Base-by-base conservation (phyloP, 345 rosid species). In the Lenwebbia sp. region DNA sequence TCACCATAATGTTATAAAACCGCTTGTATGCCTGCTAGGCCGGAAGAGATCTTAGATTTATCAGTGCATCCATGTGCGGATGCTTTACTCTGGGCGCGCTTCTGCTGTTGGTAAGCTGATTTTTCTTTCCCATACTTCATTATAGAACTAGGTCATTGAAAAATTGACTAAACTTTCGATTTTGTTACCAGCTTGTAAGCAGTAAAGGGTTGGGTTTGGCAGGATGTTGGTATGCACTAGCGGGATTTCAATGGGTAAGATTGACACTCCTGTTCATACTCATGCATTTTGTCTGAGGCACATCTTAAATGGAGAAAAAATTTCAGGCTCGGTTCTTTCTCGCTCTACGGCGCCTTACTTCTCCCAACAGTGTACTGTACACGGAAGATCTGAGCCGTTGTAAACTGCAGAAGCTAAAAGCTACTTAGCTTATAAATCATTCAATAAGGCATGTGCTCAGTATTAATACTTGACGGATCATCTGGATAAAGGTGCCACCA, bases 171-270 rank as follows among this genome's bases (percentile, higher is more conserved):
- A 54, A 54, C 44, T 52, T 13, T 54, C 44, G 60, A 85, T 51
- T 9, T 86, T 57, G 30, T 40, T 86, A 44, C 47, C 92, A 94
- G 98, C 82, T 94, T 82, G 90, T 90, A 86, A 91, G 90, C 87
- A 90, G 89, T 47, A 90, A 87, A 89, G 96, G 96, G 76, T 93
- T 88, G 49, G 96, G 98, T 54, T 89, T 95, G 90, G 86, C 90
- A 55, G 96, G 95, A 87, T 94, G 94, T 90, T 94, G 98, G 98
- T 94, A 58, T 28, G 88, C 91, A 13, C 94, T 95, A 41, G 89
- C 92, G 25, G 96, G 94, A 85, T 96, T 96, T 87, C 98, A 92
- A 87, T 94, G 94, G 98, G 98, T 95, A 94, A 90, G 90, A 49
- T 41, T 9, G 26, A 28, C 78, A 23, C 82, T 81, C 57, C 81